A percentile compares a stretch with the other conserved stretches of the same genome.
Evolutionary conservation across 768 basidiomycete species (phyloP).

Genomic region (Cystobasidium onofrii): DNA sequence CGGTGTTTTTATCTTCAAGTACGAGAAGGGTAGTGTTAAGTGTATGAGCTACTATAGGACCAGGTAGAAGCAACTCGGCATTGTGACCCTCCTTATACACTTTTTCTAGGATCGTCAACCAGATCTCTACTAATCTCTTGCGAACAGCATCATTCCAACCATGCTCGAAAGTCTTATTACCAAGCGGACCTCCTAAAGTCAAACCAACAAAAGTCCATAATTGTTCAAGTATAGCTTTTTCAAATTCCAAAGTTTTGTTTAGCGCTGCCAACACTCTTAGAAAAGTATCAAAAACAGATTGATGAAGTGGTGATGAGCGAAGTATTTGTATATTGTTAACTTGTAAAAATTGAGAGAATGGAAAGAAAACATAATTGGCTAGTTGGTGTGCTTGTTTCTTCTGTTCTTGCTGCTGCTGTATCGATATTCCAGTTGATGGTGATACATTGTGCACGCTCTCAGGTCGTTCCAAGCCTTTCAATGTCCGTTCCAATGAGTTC

Average conservation of each 20-base stretch:
- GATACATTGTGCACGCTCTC: not conserved
- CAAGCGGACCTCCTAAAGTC: conserved; percentile 22
- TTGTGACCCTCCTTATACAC: not conserved
- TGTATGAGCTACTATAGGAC: conserved; percentile 16
- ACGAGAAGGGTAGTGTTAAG: conserved; percentile 17
- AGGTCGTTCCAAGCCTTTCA: not conserved
- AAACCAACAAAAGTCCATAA: conserved; percentile 24
- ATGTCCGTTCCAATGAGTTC: not conserved
- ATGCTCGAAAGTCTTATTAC: not conserved
- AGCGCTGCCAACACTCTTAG: not conserved
- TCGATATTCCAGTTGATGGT: not conserved
- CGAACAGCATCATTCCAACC: conserved; percentile 23
- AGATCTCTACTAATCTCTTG: not conserved
- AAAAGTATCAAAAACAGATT: conserved; percentile 9
- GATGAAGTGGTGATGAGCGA: not conserved
- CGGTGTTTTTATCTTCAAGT: not conserved
- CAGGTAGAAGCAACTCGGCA: not conserved
- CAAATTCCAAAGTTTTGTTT: not conserved
- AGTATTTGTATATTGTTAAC: conserved; percentile 9
- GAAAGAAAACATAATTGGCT: conserved; percentile 22
- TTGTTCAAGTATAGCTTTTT: conserved; percentile 12
- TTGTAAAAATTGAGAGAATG: conserved; percentile 27
- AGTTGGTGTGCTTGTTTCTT: not conserved
- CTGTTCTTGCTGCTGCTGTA: not conserved
- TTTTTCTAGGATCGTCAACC: conserved; percentile 6